Conservation (phyloP, 139 green algal species). For the Desmodesmus armatus region DNA sequence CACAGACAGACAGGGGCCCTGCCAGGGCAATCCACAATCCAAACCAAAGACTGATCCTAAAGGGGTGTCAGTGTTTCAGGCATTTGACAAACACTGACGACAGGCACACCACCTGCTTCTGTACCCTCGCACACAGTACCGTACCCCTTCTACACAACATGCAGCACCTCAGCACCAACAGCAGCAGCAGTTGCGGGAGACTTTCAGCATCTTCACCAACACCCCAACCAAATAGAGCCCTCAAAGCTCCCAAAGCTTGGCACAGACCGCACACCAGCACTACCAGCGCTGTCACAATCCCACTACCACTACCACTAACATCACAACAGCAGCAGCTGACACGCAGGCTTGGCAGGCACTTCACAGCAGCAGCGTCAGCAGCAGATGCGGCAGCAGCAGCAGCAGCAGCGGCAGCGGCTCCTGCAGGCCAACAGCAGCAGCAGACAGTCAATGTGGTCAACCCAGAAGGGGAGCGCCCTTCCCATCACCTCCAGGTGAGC, state of each 20-base stretch:
- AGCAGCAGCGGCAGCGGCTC: neutral
- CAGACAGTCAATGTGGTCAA: no score
- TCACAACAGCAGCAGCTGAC: neutral
- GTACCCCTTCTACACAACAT: no score
- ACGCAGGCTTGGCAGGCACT: neutral
- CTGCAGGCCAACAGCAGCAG: neutral
- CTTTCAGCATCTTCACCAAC: neutral
- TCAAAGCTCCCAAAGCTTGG: neutral
- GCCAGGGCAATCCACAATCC: no score
- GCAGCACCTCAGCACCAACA: no score
- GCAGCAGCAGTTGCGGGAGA: no score
- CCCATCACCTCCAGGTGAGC: no score
- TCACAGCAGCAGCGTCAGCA: neutral
- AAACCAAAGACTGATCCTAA: no score
- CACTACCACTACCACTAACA: neutral
- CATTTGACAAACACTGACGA: no score
- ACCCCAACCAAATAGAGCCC: neutral
- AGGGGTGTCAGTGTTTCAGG: no score
- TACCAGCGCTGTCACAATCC: neutral
- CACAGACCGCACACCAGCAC: neutral
- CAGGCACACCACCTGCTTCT: no score
- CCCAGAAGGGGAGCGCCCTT: no score
- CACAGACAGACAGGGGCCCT: no score
- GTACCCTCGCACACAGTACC: neutral
- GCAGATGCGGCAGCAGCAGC: constrained; percentile 3